phyloP scores from a whole-genome alignment of 2,329 filamentous ascomycete species.

The Escovopsis weberi region DNA sequence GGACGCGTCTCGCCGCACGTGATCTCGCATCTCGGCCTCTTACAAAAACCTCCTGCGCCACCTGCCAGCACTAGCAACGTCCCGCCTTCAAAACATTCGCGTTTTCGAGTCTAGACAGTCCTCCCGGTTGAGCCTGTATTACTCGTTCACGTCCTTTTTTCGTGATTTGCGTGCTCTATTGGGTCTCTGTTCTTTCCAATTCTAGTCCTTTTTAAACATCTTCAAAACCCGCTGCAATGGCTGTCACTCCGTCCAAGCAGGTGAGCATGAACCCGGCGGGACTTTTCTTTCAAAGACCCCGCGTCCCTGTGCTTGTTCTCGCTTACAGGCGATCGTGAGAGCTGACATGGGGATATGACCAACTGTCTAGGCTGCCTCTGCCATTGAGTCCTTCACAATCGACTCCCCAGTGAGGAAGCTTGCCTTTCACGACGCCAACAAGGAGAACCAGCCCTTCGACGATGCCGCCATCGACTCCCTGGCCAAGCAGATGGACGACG shows the following conservation, averaged over 20 bases:
- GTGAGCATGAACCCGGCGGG: conserved; percentile 20
- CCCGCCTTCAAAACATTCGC: neutral
- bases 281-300: conserved; percentile 4
- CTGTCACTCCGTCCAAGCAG: conserved; percentile 49
- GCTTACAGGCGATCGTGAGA: too few species aligned
- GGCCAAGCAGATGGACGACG: conserved; percentile 42
- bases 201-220: neutral
- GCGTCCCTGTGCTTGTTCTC: too few species aligned
- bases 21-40: conserved; percentile 18
- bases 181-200: conserved; percentile 5
- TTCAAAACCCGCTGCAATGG: conserved; percentile 40
- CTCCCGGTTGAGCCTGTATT: neutral
- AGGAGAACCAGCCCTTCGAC: conserved; percentile 60
- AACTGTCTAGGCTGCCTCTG: conserved; percentile 58
- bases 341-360: conserved; percentile 10
- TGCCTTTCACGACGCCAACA: conserved; percentile 57
- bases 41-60: conserved; percentile 25
- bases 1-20: conserved; percentile 24
- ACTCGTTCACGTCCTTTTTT: conserved; percentile 3
- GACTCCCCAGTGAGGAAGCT: conserved; percentile 87
- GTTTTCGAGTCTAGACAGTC: too few species aligned
- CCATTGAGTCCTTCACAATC: conserved; percentile 81
- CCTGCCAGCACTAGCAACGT: conserved; percentile 3
- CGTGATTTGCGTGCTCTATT: too few species aligned
- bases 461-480: conserved; percentile 34